Percentiles rank a stretch among this genome's conserved stretches.
Evolutionary conservation across 768 basidiomycete species (phyloP).

Genomic region (Russula earlei): DNA sequence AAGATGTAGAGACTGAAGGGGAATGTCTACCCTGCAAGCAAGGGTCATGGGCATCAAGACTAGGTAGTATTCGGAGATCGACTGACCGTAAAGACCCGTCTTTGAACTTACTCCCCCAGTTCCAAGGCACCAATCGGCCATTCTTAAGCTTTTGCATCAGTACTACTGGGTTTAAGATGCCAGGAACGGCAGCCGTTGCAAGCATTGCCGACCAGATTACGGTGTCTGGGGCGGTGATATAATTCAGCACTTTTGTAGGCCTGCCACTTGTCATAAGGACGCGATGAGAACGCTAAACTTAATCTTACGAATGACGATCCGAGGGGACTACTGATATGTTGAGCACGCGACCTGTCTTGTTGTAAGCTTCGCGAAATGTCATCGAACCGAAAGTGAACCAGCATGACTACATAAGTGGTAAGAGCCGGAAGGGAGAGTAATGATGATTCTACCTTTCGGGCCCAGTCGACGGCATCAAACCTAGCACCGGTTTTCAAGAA

Average conservation of each 20-base stretch:
- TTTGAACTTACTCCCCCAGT: conserved; percentile 89
- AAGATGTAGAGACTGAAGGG: conserved; percentile 77
- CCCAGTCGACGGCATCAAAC: conserved; percentile 88
- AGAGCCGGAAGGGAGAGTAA: not conserved
- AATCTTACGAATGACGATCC: conserved; percentile 69
- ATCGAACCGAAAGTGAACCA: conserved; percentile 91
- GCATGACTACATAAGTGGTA: conserved; percentile 40
- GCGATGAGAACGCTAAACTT: not conserved
- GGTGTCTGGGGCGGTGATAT: conserved; percentile 91
- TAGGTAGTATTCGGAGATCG: not conserved
- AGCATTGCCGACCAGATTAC: conserved; percentile 74
- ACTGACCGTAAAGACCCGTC: conserved; percentile 79
- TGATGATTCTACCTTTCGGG: conserved; percentile 55
- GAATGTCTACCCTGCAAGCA: conserved; percentile 76
- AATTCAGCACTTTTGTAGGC: conserved; percentile 92
- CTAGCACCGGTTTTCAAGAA: conserved; percentile 86
- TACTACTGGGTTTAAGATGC: conserved; percentile 91
- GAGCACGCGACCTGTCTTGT: conserved; percentile 84
- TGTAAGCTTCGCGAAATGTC: conserved; percentile 93
- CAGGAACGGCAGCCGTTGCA: conserved; percentile 91
- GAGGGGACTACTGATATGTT: conserved; percentile 92
- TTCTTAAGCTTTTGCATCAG: conserved; percentile 85
- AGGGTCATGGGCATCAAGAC: not conserved
- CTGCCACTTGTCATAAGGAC: conserved; percentile 31
- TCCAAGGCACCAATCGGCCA: conserved; percentile 81